Conservation (phyloP, 1,139 yeast genomes). For the Debaryomyces nepalensis region DNA sequence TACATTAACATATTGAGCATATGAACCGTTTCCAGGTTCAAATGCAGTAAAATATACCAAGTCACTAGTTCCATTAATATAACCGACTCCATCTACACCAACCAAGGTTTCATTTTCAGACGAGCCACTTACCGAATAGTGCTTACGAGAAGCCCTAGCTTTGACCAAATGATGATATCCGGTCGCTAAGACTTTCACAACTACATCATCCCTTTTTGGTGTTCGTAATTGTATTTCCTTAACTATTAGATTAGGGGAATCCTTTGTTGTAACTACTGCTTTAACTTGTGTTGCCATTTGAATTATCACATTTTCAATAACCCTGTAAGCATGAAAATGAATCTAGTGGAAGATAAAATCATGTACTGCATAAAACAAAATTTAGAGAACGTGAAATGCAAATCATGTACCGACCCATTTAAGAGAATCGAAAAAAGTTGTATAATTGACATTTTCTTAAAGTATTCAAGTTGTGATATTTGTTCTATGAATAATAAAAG, state of each 20-base stretch:
- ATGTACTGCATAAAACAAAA: no score
- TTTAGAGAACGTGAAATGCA: no score
- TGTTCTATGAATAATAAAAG: no score
- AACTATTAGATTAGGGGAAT: background rate
- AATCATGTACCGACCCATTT: no score
- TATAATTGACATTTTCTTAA: no score
- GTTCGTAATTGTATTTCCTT: background rate
- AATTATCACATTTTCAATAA: no score
- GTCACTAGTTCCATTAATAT: constrained; percentile 5
- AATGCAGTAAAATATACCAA: constrained; percentile 11
- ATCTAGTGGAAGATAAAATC: no score
- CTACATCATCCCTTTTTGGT: constrained; percentile 13
- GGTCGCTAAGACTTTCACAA: constrained; percentile 21
- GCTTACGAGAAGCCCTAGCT: constrained; percentile 23
- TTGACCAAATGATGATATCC: constrained; percentile 25
- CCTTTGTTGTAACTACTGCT: background rate
- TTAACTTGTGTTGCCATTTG: no score
- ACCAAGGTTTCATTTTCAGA: background rate
- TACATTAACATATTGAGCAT: constrained; percentile 11
- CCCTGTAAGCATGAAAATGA: no score
- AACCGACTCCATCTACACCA: constrained; percentile 13
- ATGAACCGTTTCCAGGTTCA: constrained; percentile 7
- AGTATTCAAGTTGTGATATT: no score
- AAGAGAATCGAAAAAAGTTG: no score
- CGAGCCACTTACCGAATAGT: constrained; percentile 16